Evolutionary conservation across 2,329 filamentous ascomycete species (phyloP), one percentile per base, ranked within the genome.

Genomic region (Penicillium rolfsii): DNA sequence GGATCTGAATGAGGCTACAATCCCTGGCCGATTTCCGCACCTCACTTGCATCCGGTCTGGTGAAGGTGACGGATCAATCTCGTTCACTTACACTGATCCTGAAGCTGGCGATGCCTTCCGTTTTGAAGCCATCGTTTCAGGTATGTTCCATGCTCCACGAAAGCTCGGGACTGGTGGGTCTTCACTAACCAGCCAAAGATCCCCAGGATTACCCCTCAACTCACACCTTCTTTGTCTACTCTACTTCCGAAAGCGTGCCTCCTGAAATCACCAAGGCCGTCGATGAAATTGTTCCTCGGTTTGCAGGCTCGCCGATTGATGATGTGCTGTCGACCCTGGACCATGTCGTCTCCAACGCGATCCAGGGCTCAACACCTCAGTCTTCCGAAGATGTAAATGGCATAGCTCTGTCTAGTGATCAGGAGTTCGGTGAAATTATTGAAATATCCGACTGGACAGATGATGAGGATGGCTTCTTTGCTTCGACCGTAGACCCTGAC

Each of bases 51-150:
- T 96, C 26, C 77, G 78, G 36, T 78, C 80, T 38, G 89, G 89
- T 16, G 86, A 88, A 5, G 88, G 90, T 35, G 89, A 94, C 73
- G 91, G 90, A 54, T 86, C 90, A 59, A 81, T 96, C 59, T 83
- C 82, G 14, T 89, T 94, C 72, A 80, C 76, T 4, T 90, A 83
- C 45, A 76, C 71, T 5, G 22, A 8, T 16, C 52, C 14, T 67
- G 72, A 36, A 73, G 70, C 28, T 40, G 48, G 11, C 56, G 62
- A 4, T 49, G 58, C 2, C 68, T 50, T 81, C 40, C 71, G 77
- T 28, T 68, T 82, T 38, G 72, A 78, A 38, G 73, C 72, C 12
- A 67, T 79, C 22, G 67, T 81, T 4, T 72, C 76, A 60, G 79
- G 80, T 81, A 70, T 59, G 70, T 61, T 14, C 19, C n/a, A 5